Percentiles rank a stretch among this genome's conserved stretches.
Conservation (phyloP, 805 yeast species). For the Starmerella asiatica region DNA sequence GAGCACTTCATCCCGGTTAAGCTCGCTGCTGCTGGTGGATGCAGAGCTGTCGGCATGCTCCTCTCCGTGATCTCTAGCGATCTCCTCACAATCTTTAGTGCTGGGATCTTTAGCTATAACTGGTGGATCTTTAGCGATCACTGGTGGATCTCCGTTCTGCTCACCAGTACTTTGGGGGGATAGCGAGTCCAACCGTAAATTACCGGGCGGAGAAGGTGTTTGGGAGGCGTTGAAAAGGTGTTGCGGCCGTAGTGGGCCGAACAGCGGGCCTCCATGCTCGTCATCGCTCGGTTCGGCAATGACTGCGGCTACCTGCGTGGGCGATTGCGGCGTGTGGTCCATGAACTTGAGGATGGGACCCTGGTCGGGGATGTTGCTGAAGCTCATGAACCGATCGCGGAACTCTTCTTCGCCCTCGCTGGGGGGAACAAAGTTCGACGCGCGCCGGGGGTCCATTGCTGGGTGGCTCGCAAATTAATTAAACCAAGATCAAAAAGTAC, state of each 20-base stretch:
- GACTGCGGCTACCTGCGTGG: constrained; percentile 11
- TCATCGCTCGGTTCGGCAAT: neutral
- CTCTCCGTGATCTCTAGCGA: no score
- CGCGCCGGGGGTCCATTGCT: constrained; percentile 95
- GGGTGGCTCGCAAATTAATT: no score
- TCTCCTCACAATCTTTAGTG: neutral
- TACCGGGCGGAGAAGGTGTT: neutral
- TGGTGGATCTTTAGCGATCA: neutral
- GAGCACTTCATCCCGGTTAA: constrained; percentile 5
- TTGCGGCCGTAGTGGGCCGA: no score
- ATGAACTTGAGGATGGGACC: constrained; percentile 21
- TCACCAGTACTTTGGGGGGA: neutral
- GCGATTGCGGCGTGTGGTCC: constrained; percentile 8
- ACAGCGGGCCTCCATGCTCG: no score
- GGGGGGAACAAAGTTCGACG: constrained; percentile 82
- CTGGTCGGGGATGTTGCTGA: constrained; percentile 21
- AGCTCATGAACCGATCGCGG: constrained; percentile 28
- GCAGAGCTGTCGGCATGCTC: neutral
- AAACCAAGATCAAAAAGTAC: no score
- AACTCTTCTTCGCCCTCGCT: constrained; percentile 38
- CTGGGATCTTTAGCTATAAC: neutral
- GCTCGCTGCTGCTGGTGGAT: neutral
- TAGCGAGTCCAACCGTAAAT: neutral
- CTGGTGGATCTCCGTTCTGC: neutral
- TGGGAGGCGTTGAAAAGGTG: neutral